Evolutionary conservation across 73 alveolate species (phyloP).

Genomic region (Halteria grandinella): DNA sequence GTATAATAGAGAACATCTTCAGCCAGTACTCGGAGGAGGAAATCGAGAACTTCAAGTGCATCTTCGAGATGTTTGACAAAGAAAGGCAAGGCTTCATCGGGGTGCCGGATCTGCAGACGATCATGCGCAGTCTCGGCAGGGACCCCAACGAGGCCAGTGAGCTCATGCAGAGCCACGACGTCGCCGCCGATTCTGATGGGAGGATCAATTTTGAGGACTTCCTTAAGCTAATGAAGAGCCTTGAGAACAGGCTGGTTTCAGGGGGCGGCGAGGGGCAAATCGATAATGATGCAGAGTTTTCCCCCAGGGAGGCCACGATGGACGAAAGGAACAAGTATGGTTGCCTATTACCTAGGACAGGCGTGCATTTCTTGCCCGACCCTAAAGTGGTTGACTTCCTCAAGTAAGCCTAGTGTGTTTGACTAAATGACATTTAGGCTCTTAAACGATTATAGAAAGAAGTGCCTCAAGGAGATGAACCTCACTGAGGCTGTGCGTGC

Average conservation of each 20-base stretch:
- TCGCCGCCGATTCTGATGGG: constrained; percentile 23
- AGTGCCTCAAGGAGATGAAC: constrained; percentile 65
- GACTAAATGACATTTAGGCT: constrained; percentile 20
- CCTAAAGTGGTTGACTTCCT: constrained; percentile 65
- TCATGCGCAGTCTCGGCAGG: constrained; percentile 44
- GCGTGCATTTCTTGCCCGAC: constrained; percentile 68
- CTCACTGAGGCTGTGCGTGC: constrained; percentile 80
- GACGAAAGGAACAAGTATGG: constrained; percentile 66
- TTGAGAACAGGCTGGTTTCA: constrained; percentile 10
- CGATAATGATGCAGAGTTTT: constrained; percentile 4
- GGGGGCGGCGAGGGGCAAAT: constrained; percentile 38
- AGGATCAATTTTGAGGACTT: constrained; percentile 39
- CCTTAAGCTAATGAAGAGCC: constrained; percentile 34
- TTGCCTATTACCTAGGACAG: constrained; percentile 50
- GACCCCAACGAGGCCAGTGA: constrained; percentile 44
- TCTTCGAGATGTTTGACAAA: constrained; percentile 64
- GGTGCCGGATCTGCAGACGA: constrained; percentile 50
- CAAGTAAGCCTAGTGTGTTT: not conserved
- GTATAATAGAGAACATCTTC: not conserved
- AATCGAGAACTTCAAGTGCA: constrained; percentile 52
- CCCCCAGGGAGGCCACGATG: constrained; percentile 61
- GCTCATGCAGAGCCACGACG: constrained; percentile 14
- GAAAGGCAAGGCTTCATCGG: constrained; percentile 60
- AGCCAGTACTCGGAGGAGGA: constrained; percentile 54
- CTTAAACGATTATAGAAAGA: constrained; percentile 63